These are phyloP conservation scores for Globisporangium emineosum DNA, from an alignment of 352 stramenopile species.

Conservation along the genomic window DNA sequence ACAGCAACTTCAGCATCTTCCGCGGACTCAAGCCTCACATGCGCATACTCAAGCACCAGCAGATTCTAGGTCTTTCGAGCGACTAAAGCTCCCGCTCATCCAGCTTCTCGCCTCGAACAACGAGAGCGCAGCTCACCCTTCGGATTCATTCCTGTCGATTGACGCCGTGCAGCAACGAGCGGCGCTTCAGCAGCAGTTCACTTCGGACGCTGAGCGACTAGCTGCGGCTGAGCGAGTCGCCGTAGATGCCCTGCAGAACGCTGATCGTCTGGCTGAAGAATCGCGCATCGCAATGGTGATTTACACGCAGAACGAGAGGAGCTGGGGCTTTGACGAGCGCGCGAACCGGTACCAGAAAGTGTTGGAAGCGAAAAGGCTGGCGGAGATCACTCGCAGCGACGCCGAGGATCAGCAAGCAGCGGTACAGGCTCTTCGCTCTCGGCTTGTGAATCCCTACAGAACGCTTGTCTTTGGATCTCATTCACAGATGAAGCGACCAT, in stretches of 20 bases:
- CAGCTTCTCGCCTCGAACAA: slow-evolving; percentile 23
- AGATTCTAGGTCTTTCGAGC: slow-evolving; percentile 7
- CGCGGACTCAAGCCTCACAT: neutral
- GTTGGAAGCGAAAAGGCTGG: slow-evolving; percentile 48
- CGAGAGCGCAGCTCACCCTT: slow-evolving; percentile 16
- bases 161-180: slow-evolving; percentile 38
- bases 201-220: slow-evolving; percentile 27
- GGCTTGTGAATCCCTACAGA: slow-evolving; percentile 45
- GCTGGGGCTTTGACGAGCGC: slow-evolving; percentile 64
- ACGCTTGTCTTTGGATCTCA: slow-evolving; percentile 10
- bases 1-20: neutral
- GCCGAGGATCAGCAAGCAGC: slow-evolving; percentile 37
- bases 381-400: slow-evolving; percentile 35
- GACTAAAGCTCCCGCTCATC: slow-evolving; percentile 35
- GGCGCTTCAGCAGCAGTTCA: slow-evolving; percentile 26
- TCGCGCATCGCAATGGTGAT: slow-evolving; percentile 55
- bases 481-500: slow-evolving; percentile 5
- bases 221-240: slow-evolving; percentile 28
- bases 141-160: slow-evolving; percentile 29
- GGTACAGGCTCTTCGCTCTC: slow-evolving; percentile 25
- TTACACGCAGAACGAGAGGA: slow-evolving; percentile 53
- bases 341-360: slow-evolving; percentile 46
- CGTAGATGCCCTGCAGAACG: slow-evolving; percentile 29
- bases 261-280: slow-evolving; percentile 54
- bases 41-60: neutral